Percentiles rank a stretch among this genome's conserved stretches.
phyloP scores from a whole-genome alignment of 2,329 filamentous ascomycete species.

The Graphilbum sp. region DNA sequence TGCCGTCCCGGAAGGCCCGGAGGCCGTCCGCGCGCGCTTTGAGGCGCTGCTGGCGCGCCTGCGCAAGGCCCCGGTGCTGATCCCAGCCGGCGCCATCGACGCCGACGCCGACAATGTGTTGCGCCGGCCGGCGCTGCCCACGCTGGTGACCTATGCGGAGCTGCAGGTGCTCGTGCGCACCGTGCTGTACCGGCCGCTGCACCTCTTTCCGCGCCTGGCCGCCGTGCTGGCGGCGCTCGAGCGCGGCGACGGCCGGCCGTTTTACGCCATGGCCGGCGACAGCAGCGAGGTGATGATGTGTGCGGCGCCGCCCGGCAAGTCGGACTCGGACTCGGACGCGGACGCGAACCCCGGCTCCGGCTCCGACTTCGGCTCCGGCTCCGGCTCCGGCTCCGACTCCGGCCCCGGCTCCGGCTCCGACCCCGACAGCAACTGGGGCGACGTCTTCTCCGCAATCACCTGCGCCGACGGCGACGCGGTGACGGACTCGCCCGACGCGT shows the following conservation, averaged over 20 bases:
- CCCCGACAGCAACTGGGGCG: conserved; percentile 15
- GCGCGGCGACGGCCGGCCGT: conserved; percentile 24
- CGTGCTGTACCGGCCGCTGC: conserved; percentile 26
- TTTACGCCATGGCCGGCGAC: conserved; percentile 18
- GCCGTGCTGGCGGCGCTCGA: conserved; percentile 25
- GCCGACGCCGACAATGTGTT: conserved; percentile 5
- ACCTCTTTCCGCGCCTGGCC: conserved; percentile 24
- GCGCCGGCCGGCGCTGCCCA: conserved; percentile 21
- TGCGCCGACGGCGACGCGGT: conserved; percentile 23
- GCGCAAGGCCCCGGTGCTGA: conserved; percentile 22
- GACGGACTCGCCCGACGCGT: conserved; percentile 18
- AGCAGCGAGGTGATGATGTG: too few species aligned
- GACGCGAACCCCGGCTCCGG: too few species aligned
- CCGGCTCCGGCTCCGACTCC: too few species aligned
- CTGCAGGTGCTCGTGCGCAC: conserved; percentile 25
- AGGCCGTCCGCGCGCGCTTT: conserved; percentile 22
- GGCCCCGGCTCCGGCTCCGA: neutral
- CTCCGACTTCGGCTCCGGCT: too few species aligned
- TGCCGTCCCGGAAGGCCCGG: conserved; percentile 16
- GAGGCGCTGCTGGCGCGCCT: conserved; percentile 22
- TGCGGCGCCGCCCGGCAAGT: too few species aligned
- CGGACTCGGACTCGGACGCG: too few species aligned
- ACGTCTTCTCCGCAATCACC: conserved; percentile 27
- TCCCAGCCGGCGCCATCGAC: conserved; percentile 15
- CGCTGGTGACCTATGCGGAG: conserved; percentile 30